Conservation (phyloP, 306 rosid species). For the Cucumis melo region DNA sequence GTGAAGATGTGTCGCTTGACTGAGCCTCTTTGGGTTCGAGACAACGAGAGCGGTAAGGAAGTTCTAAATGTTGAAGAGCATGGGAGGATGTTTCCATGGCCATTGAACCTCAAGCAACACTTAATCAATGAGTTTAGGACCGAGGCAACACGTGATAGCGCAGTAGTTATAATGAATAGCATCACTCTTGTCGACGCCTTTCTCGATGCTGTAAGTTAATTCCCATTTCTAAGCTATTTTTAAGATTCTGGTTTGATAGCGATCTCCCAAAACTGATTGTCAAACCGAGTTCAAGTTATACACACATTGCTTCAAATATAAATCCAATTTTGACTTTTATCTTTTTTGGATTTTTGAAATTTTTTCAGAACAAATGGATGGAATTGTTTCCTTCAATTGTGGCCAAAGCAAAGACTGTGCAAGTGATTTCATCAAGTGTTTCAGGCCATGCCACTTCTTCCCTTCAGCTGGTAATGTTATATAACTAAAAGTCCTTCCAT, state of each 20-base stretch:
- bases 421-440: conserved; percentile 58
- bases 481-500: background rate
- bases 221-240: background rate
- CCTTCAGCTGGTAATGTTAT: conserved; percentile 79
- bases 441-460: conserved; percentile 71
- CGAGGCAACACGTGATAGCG: conserved; percentile 58
- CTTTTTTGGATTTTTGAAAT: background rate
- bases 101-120: conserved; percentile 37
- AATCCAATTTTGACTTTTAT: no score
- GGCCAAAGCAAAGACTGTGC: conserved; percentile 74
- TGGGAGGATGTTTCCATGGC: conserved; percentile 47
- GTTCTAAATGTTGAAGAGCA: conserved; percentile 65
- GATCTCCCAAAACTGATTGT: no score
- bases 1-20: conserved; percentile 47
- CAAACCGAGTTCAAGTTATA: no score
- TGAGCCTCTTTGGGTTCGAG: conserved; percentile 65
- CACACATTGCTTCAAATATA: no score
- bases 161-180: conserved; percentile 89
- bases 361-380: conserved; percentile 70
- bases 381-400: conserved; percentile 86
- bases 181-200: conserved; percentile 88
- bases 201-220: conserved; percentile 58
- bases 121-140: conserved; percentile 38
- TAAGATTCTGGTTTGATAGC: no score
- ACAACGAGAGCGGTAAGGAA: conserved; percentile 39